Conservation (phyloP, 805 yeast genomes). For the Dipodascus geniculatus region DNA sequence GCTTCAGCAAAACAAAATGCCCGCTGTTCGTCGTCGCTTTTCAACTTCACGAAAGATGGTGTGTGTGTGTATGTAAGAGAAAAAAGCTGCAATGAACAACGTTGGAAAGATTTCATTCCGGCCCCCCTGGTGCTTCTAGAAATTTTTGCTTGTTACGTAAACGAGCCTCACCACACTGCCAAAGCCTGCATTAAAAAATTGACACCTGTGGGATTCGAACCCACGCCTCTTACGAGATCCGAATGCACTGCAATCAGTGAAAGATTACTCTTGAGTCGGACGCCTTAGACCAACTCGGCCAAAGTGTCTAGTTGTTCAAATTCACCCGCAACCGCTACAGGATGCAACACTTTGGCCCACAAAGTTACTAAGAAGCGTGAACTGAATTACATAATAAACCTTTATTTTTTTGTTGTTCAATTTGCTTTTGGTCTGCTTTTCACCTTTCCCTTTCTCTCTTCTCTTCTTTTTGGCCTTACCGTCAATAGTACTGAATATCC, state of each 20-base stretch:
- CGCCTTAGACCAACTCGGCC: constrained; percentile 2
- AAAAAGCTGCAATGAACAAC: not conserved
- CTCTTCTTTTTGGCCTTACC: not conserved
- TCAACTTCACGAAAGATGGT: not conserved
- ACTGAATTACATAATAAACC: not conserved
- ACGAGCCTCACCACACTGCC: no score
- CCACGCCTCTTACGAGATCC: constrained; percentile 2
- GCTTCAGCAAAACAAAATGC: no score
- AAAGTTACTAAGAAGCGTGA: no score
- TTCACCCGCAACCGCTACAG: no score
- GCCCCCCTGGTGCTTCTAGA: not conserved
- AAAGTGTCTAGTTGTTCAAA: not conserved
- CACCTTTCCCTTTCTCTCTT: not conserved
- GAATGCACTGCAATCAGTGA: constrained; percentile 1
- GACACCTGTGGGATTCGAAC: constrained; percentile 2
- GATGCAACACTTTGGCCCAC: no score
- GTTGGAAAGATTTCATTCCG: not conserved
- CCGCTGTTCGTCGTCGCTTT: no score
- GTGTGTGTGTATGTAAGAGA: not conserved
- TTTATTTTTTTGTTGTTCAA: not conserved
- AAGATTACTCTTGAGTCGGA: constrained; percentile 2
- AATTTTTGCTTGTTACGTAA: no score
- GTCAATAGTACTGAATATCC: not conserved
- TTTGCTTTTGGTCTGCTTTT: not conserved
- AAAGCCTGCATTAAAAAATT: no score